Evolutionary conservation across 2,329 filamentous ascomycete genomes (phyloP), one percentile per base, ranked within the genome.

Genomic region (Rhynchosporium agropyri): DNA sequence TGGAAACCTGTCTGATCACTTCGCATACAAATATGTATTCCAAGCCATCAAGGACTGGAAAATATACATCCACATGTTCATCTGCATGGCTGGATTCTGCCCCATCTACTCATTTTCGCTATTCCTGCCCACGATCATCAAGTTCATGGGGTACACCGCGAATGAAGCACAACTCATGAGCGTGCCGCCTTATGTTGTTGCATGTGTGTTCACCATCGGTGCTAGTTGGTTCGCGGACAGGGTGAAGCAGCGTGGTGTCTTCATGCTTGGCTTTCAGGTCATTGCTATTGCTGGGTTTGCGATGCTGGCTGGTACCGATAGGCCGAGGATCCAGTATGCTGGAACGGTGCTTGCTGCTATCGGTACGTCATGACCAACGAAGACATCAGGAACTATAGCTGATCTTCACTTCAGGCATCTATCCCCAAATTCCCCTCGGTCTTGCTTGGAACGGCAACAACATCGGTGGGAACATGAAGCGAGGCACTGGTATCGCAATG

Each of bases 401-500:
- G 8, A 43, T 20, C 10, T 10, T 26, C n/a, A 26, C 3, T 46
- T 67, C 75, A 33, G 79, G 79, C 7, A 77, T 80, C 48, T 80
- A 79, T 61, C 77, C 78, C 4, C 76, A 76, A 5, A 77, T 78
- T 63, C 77, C 78, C 0, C 71, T 74, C 62, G 75, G 77, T 62
- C 69, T 77, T 43, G 85, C 83, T 69, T 87, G 85, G 73, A 81
- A 87, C 36, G 78, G 80, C 1, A 83, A 81, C 62, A 85, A 86
- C 61, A 80, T 87, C 0, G 79, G 78, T 1, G 84, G 85, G 0
- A 79, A 85, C 15, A 77, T 79, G 62, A 80, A 80, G 68, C 79
- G 86, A 3, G 83, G 81, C 13, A 82, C 81, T 0, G 86, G 85
- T 2, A 88, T 88, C 81, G 86, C 85, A 0, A 76, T 89, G 26